A percentile compares a stretch with the other conserved stretches of the same genome.
Evolutionary conservation across 768 basidiomycete genomes (phyloP).

Genomic region (Pleurotus pulmonarius): DNA sequence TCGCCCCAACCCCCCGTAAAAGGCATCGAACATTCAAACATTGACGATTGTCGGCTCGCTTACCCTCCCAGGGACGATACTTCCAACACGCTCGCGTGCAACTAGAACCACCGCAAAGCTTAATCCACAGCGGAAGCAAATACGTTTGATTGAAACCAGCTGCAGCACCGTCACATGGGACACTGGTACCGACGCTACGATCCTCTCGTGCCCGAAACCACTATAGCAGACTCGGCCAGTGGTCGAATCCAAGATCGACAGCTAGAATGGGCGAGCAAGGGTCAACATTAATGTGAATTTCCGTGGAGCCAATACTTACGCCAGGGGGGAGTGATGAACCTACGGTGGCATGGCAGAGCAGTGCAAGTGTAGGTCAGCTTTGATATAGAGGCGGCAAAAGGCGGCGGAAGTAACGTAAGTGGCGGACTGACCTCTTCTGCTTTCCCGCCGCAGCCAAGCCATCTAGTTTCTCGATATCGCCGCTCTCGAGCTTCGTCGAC

Average conservation of each 20-base stretch:
- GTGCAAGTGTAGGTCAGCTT: constrained; percentile 1
- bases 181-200: not conserved
- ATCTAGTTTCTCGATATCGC: constrained; percentile 56
- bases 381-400: not conserved
- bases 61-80: constrained; percentile 4
- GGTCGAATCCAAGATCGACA: constrained; percentile 67
- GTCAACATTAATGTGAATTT: constrained; percentile 6
- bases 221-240: constrained; percentile 41
- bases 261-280: constrained; percentile 30
- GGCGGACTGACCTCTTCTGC: constrained; percentile 48
- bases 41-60: not conserved
- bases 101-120: constrained; percentile 5
- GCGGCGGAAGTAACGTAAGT: not conserved
- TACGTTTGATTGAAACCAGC: constrained; percentile 1
- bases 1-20: too few relatives aligned
- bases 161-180: not conserved
- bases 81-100: constrained; percentile 1
- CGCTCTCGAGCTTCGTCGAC: constrained; percentile 37
- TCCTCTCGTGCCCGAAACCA: constrained; percentile 1
- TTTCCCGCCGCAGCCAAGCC: constrained; percentile 59
- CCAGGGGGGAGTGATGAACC: constrained; percentile 66
- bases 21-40: not conserved
- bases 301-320: constrained; percentile 38
- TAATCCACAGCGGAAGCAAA: constrained; percentile 1
- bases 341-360: constrained; percentile 15